Evolutionary conservation across 805 yeast genomes (phyloP).

Genomic region (Phaffomyces opuntiae): DNA sequence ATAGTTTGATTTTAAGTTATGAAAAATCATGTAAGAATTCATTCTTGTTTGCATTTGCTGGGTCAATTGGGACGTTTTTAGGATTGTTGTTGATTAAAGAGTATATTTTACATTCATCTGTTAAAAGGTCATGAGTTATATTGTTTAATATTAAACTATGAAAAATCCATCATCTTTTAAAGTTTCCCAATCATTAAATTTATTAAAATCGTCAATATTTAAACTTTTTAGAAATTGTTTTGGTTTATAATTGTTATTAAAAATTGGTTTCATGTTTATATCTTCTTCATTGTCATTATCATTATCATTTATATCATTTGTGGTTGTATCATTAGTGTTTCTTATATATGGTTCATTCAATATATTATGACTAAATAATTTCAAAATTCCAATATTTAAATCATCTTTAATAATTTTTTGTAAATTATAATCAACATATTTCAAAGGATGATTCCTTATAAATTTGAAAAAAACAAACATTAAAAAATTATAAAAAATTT

Average conservation of each 20-base stretch:
- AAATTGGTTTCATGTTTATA: neutral
- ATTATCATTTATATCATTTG: no score
- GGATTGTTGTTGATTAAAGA: slow-evolving; percentile 47
- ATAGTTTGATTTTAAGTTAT: slow-evolving; percentile 44
- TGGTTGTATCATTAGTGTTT: neutral
- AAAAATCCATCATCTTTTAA: slow-evolving; percentile 1
- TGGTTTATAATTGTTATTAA: neutral
- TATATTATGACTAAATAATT: slow-evolving; percentile 3
- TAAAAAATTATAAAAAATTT: slow-evolving; percentile 12
- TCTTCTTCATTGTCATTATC: no score
- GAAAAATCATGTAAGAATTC: slow-evolving; percentile 46
- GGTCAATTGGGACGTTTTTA: slow-evolving; percentile 32
- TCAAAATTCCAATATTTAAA: slow-evolving; percentile 4
- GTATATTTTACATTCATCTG: slow-evolving; percentile 46
- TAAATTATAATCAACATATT: slow-evolving; percentile 11
- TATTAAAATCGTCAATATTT: neutral
- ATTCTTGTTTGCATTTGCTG: slow-evolving; percentile 37
- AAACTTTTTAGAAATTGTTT: neutral
- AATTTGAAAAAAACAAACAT: slow-evolving; percentile 15
- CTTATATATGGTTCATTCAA: neutral
- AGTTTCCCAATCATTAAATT: slow-evolving; percentile 4
- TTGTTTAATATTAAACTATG: neutral
- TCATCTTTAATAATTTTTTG: slow-evolving; percentile 2
- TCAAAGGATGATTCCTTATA: slow-evolving; percentile 18
- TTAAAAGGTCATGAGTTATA: slow-evolving; percentile 29